Evolutionary conservation across 768 basidiomycete genomes (phyloP), one percentile per base, ranked within the genome.

Genomic region (Psilocybe tampanensis): DNA sequence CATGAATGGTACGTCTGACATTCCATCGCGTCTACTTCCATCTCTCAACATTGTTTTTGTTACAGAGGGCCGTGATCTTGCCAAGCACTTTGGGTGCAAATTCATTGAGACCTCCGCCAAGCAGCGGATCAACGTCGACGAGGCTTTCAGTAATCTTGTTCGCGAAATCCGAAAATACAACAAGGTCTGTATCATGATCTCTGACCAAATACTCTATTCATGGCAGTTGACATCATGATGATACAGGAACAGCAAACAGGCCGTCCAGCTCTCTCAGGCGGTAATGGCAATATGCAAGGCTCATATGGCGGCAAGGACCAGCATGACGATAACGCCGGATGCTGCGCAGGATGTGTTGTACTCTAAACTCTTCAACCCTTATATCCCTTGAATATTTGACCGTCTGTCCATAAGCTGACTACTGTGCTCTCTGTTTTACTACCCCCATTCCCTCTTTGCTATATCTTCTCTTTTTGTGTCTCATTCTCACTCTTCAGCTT

Each of bases 21-120:
- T 24, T 18, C n/a, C 36, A 22, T 51, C 32, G 8, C 24, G 33
- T 8, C 26, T 48, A 41, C 36, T 45, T 36, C 29, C 29, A 24
- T 4, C 43, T 19, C 18, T 29, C 24, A 43, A 39, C 26, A 9
- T 47, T 52, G 22, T 53, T 19, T 18, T 9, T 52, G 39, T 47
- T 12, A 47, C 72, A 97, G 96, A 98, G 94, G 97, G 97, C 5
- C 92, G 93, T 52, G 94, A 97, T 65, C 86, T 98, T 49, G 97
- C 97, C 0, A 94, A 94, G 72, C 91, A 93, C 71, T 94, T 95
- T 69, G 89, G 89, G 43, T 95, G 94, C 77, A 92, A 90, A 67
- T 97, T 95, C 73, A 91, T 95, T 56, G 95, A 98, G 72, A 96
- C 94, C 1, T 98, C 95, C 3, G 95, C 95, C 44, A 97, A 97